Percentiles rank a stretch among this genome's conserved stretches.
These are phyloP conservation scores for Termitomyces sp. DNA, from an alignment of 768 basidiomycete species.

Conservation along the genomic window DNA sequence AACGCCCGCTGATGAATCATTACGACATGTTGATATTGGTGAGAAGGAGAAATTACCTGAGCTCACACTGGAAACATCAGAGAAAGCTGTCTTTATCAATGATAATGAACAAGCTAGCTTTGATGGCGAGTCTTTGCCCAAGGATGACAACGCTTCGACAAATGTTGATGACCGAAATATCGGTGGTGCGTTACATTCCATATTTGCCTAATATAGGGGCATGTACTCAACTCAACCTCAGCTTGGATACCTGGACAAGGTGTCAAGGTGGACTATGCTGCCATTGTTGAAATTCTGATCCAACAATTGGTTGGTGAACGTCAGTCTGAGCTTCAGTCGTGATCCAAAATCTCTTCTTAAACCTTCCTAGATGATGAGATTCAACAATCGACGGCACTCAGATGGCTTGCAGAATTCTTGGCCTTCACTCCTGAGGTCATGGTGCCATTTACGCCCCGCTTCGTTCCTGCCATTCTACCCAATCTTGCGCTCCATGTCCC, in stretches of 20 bases:
- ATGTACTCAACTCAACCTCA: constrained; percentile 26
- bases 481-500: constrained; percentile 91
- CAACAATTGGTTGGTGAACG: constrained; percentile 83
- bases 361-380: constrained; percentile 80
- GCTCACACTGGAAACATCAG: constrained; percentile 54
- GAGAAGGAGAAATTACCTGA: constrained; percentile 54
- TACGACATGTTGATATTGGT: constrained; percentile 38
- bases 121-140: constrained; percentile 39
- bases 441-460: constrained; percentile 90
- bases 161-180: constrained; percentile 58
- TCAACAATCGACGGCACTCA: constrained; percentile 90
- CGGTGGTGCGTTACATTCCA: constrained; percentile 49
- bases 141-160: constrained; percentile 41
- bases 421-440: constrained; percentile 87
- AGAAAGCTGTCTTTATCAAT: constrained; percentile 55
- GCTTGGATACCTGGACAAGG: constrained; percentile 95
- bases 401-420: constrained; percentile 91
- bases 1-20: constrained; percentile 43
- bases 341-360: constrained; percentile 7
- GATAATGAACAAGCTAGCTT: constrained; percentile 45
- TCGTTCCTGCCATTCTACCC: constrained; percentile 90
- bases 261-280: constrained; percentile 84
- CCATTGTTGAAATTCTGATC: constrained; percentile 92
- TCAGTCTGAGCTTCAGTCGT: constrained; percentile 35
- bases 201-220: constrained; percentile 3